Conservation (phyloP, 345 rosid genomes). For the Mangifera indica region DNA sequence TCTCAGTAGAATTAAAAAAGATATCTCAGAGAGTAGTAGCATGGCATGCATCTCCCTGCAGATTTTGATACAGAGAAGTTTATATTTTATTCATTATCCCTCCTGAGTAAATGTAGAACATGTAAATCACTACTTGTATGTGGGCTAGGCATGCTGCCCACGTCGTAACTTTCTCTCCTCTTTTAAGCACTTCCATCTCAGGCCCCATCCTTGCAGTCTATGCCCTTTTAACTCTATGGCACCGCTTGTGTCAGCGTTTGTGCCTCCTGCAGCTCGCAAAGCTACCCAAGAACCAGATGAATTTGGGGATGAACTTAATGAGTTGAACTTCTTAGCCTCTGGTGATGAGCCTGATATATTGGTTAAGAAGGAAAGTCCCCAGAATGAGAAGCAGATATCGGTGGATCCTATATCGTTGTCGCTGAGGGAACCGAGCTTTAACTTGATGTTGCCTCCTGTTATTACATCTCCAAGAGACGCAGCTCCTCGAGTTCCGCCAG, state of each 20-base stretch:
- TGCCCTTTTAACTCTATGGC: slow-evolving; percentile 1
- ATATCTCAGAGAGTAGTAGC: neutral
- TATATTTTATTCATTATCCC: neutral
- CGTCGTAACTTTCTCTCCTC: slow-evolving; percentile 9
- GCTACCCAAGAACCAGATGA: neutral
- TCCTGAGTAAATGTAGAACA: slow-evolving; percentile 6
- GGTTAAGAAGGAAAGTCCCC: slow-evolving; percentile 26
- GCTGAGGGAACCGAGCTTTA: slow-evolving; percentile 44
- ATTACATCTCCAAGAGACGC: slow-evolving; percentile 30
- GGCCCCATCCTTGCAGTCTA: neutral
- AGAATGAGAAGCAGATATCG: slow-evolving; percentile 52
- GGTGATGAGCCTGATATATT: neutral
- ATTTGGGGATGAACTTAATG: slow-evolving; percentile 5
- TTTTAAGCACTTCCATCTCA: neutral
- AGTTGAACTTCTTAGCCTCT: slow-evolving; percentile 8
- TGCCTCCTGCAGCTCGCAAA: neutral
- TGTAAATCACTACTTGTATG: slow-evolving; percentile 17
- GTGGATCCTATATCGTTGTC: slow-evolving; percentile 64
- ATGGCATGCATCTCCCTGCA: neutral
- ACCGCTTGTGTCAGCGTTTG: neutral
- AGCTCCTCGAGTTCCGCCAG: slow-evolving; percentile 42
- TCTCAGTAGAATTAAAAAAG: slow-evolving; percentile 1
- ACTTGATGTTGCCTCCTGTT: slow-evolving; percentile 42
- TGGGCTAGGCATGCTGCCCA: slow-evolving; percentile 13
- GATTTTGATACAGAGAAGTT: neutral